Base-by-base conservation (phyloP, 495 filamentous ascomycete genomes). In the Aspergillus nanangensis region DNA sequence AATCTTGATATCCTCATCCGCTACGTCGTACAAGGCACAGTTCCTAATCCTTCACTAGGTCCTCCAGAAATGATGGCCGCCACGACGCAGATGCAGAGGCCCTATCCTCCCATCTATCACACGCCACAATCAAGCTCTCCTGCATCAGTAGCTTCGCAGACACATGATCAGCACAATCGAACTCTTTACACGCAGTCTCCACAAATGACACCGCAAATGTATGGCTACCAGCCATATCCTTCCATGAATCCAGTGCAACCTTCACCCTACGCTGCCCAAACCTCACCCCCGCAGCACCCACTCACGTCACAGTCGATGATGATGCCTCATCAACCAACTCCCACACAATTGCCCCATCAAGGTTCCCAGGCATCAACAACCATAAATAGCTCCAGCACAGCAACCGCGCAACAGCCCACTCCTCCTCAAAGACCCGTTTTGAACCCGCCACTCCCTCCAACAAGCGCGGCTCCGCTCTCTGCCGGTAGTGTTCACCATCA, bases 71-170 rank as follows among this genome's bases (percentile, higher is more conserved):
- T 91, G 71, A 97, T 97, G 93, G 91, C 93, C 48, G 81, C 91
- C 41, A 58, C 67, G 31, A 82, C 91, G 51, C 85, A 87, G 59
- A 92, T 96, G 82, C 86, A 85, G 61, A 79, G 82, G 44, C 75
- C 76, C 39, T 96, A 91, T 51, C 92, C 91, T 19, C 88, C 91
- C 21, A 96, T 96, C 50, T 96, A 98, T 58, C 89, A 96, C 59
- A 95, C 92, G 3, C 90, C 92, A 13, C 90, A 96, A 70, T 95
- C 90, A 20, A 94, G 90, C 65, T 96, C 93, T 18, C 93, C 93
- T 27, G 87, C 88, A n/a, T 96, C 93, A 45, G 90, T 96, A 49
- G 86, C 91, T 44, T 96, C 93, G 14, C 89, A 92, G 38, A 77
- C 79, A 18, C 89, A 95, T 56, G 93, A 98, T 53, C 91, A 89